Base-by-base conservation (phyloP, 1,284 basidiomycete genomes). In the Phylloboletellus chloephorus region DNA sequence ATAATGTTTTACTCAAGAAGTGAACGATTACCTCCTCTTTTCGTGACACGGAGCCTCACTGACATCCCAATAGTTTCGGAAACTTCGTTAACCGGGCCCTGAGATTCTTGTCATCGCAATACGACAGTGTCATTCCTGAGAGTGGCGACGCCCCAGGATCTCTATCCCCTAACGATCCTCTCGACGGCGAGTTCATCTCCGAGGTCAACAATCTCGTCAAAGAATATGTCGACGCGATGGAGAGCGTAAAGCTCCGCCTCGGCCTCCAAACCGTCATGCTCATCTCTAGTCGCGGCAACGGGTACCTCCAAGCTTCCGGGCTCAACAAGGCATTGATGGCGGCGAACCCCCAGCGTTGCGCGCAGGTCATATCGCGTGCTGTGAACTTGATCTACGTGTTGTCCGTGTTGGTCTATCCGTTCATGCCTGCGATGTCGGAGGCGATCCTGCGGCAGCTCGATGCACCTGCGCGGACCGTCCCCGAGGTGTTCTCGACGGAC, bases 81-180 rank as follows among this genome's bases (percentile, higher is more conserved):
- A 98, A 99, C 72, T 98, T 98, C 64, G 89, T 98, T 52, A 99
- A 99, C 66, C 88, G 95, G 33, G 76, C 79, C 11, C 71, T 98
- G 60, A 97, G 96, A 64, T 98, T 98, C 58, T 78, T 92, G 37
- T 78, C 84, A 10, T 88, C 90, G 24, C 92, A 94, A 63, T 96
- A 88, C 64, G 76, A 83, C 46, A 71, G 86, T 31, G 64, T 84
- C 34, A 72, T 98, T 17, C 93, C 94, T 9, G 88, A 92, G 37
- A 74, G 80, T 38, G 74, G 71, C 15, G 87, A 88, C 52, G 67
- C 69, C 16, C 73, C 75, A 8, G 88, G 88, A 4, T 72, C 77
- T 9, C 64, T 86, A 34, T 78, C 83, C 2, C 73, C 76, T 10
- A 79, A 82, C 63, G 83, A 88, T 52, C 62, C 73, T 30, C 54